Conservation (phyloP, 768 basidiomycete genomes). For the Pleurotus salmoneostramineus region DNA sequence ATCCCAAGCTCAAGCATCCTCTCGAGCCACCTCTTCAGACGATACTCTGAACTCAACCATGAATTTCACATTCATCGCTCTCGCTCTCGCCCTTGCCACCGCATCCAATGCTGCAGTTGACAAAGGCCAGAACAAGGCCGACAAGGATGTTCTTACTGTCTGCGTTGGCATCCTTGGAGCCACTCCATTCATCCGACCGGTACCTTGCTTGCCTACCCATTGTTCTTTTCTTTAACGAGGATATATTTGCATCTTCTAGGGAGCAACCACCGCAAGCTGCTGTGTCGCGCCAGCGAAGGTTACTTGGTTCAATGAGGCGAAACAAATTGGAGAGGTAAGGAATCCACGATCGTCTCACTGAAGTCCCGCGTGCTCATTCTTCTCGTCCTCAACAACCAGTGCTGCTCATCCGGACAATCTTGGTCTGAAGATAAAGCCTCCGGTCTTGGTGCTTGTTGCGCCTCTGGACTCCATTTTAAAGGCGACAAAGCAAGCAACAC, state of each 20-base stretch:
- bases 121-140: not conserved
- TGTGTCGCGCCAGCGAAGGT: not conserved
- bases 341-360: not conserved
- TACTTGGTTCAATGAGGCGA: conserved; percentile 2
- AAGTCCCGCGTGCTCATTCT: not conserved
- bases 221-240: not conserved
- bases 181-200: conserved; percentile 1
- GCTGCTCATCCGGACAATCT: not conserved
- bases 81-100: not conserved
- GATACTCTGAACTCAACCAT: too few species aligned
- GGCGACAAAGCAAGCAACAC: conserved; percentile 3
- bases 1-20: too few species aligned
- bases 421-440: conserved; percentile 5
- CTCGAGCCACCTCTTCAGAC: too few species aligned
- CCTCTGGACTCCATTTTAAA: not conserved
- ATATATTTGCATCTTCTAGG: not conserved
- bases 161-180: not conserved
- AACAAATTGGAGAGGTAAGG: conserved; percentile 1
- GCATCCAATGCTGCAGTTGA: not conserved
- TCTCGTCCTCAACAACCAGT: not conserved
- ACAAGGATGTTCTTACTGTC: not conserved
- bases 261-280: conserved; percentile 1
- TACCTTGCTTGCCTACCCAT: not conserved
- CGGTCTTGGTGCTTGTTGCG: conserved; percentile 5
- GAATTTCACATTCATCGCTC: not conserved